phyloP scores from a whole-genome alignment of 1,284 basidiomycete species.

The Pseudomicrostroma phylloplanum region DNA sequence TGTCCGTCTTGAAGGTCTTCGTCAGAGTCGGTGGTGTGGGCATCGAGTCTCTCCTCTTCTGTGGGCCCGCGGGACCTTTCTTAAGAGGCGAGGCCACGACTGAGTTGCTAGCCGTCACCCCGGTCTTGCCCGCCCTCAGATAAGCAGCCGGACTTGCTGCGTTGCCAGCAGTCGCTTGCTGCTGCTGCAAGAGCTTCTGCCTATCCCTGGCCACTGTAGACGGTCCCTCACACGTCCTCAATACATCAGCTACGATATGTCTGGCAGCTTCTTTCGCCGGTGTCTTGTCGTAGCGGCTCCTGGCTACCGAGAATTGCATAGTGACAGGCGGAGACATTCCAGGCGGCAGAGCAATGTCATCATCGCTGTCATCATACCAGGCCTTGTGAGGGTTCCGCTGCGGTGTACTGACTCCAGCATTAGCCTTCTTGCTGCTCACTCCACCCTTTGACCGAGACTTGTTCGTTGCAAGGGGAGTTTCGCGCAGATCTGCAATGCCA shows the following conservation, averaged over 20 bases:
- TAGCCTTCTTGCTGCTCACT: constrained; percentile 11
- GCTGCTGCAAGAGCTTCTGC: background rate
- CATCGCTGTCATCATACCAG: constrained; percentile 45
- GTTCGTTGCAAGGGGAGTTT: constrained; percentile 55
- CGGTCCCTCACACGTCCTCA: constrained; percentile 34
- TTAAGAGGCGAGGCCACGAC: constrained; percentile 26
- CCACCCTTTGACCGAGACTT: constrained; percentile 45
- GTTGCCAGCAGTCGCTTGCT: background rate
- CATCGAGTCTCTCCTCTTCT: constrained; percentile 34
- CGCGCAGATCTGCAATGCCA: constrained; percentile 67
- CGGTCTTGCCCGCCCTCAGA: background rate
- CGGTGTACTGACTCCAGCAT: constrained; percentile 1
- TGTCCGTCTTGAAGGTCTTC: constrained; percentile 14
- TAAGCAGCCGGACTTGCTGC: background rate
- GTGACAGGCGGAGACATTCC: constrained; percentile 81
- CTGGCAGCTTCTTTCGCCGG: constrained; percentile 51
- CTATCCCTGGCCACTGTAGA: background rate
- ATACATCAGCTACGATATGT: constrained; percentile 45
- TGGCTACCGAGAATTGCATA: constrained; percentile 72
- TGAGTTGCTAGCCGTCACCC: background rate
- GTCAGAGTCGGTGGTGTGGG: constrained; percentile 47
- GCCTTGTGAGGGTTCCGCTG: constrained; percentile 23
- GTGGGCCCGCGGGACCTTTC: constrained; percentile 14
- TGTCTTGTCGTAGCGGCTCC: constrained; percentile 61
- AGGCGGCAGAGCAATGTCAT: constrained; percentile 52